phyloP scores from a whole-genome alignment of 371 early-diverging fungal genomes.

The Sanchytrium tribonematis region DNA sequence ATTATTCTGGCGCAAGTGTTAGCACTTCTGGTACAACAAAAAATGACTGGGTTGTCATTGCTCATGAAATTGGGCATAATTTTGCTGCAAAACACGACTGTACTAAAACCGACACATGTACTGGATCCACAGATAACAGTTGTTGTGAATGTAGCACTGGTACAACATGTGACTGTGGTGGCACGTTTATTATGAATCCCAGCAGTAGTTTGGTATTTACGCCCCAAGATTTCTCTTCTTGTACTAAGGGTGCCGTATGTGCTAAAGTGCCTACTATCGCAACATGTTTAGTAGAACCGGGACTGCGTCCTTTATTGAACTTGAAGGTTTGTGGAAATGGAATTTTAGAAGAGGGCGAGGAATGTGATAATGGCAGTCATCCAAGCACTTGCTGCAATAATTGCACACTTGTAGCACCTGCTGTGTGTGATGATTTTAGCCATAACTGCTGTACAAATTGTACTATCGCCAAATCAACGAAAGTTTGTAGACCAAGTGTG shows the following conservation, averaged over 20 bases:
- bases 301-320: neutral
- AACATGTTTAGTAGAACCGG: constrained; percentile 4
- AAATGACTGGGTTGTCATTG: constrained; percentile 78
- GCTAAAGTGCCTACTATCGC: constrained; percentile 2
- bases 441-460: constrained; percentile 29
- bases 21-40: constrained; percentile 34
- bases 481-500: constrained; percentile 35
- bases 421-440: constrained; percentile 38
- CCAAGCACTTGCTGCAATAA: neutral
- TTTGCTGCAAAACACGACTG: constrained; percentile 30
- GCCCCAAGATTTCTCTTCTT: neutral
- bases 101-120: neutral
- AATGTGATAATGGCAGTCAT: constrained; percentile 3
- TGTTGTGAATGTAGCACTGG: neutral
- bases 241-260: constrained; percentile 2
- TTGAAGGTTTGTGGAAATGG: constrained; percentile 4
- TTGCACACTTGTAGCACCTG: constrained; percentile 3
- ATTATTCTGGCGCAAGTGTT: constrained; percentile 54
- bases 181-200: constrained; percentile 1
- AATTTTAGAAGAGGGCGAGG: constrained; percentile 4
- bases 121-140: neutral
- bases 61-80: constrained; percentile 70
- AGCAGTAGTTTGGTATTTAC: neutral
- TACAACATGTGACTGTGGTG: constrained; percentile 2
- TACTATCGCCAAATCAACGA: constrained; percentile 14